These are phyloP conservation scores for Saturnispora quitensis DNA, from an alignment of 805 yeast genomes.

Conservation along the genomic window DNA sequence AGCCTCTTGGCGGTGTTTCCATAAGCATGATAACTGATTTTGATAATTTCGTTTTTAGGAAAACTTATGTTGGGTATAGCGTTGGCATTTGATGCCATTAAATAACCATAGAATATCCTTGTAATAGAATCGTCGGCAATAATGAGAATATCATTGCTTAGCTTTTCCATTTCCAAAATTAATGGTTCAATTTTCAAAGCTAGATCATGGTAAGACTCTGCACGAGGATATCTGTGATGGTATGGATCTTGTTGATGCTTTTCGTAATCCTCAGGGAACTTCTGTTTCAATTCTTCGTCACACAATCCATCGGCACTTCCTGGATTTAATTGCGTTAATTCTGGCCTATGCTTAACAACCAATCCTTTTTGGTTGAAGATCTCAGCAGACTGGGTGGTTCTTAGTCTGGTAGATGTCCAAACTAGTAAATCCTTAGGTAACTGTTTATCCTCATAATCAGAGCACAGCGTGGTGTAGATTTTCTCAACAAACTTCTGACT, in stretches of 20 bases:
- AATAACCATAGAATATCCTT: conserved; percentile 84
- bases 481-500: conserved; percentile 62
- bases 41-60: conserved; percentile 75
- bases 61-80: conserved; percentile 79
- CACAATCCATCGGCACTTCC: conserved; percentile 73
- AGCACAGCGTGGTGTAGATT: conserved; percentile 48
- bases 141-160: conserved; percentile 76
- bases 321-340: conserved; percentile 80
- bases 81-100: conserved; percentile 82
- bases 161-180: conserved; percentile 86
- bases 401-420: conserved; percentile 90
- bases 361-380: conserved; percentile 57
- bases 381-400: conserved; percentile 74
- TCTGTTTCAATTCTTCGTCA: conserved; percentile 45
- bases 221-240: conserved; percentile 84
- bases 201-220: conserved; percentile 92
- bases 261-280: conserved; percentile 62
- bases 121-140: conserved; percentile 91
- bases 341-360: conserved; percentile 65
- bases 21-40: conserved; percentile 81
- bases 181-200: conserved; percentile 92
- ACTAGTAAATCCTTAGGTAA: conserved; percentile 45
- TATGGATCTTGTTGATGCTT: conserved; percentile 72
- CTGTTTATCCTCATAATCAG: conserved; percentile 22
- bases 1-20: conserved; percentile 57